These are phyloP conservation scores for Herpetospermum pedunculosum DNA, from an alignment of 306 rosid genomes.

Conservation along the genomic window DNA sequence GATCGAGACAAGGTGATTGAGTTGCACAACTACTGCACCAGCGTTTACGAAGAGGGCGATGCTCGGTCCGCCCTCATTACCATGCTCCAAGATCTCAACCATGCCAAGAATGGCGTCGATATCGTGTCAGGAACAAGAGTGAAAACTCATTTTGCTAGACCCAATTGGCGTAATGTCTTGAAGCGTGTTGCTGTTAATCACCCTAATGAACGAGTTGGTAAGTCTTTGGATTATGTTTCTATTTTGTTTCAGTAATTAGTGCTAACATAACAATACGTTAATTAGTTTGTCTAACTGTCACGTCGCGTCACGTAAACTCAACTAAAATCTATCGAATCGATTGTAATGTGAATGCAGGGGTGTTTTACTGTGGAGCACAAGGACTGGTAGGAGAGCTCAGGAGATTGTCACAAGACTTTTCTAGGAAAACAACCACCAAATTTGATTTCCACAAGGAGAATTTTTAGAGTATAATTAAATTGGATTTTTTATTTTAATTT, in stretches of 20 bases:
- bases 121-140: constrained; percentile 73
- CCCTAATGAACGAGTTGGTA: constrained; percentile 57
- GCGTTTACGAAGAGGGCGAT: constrained; percentile 89
- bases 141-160: constrained; percentile 75
- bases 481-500: neutral
- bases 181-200: constrained; percentile 53
- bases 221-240: constrained; percentile 15
- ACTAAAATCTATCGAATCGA: neutral
- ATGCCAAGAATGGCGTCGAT: constrained; percentile 70
- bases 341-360: constrained; percentile 32
- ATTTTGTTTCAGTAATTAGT: neutral
- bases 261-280: neutral
- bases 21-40: constrained; percentile 78
- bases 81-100: constrained; percentile 78
- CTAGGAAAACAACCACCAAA: constrained; percentile 64
- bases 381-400: constrained; percentile 60
- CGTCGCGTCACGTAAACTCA: neutral
- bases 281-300: neutral
- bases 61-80: constrained; percentile 75
- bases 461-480: constrained; percentile 30
- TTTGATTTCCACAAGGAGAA: constrained; percentile 86
- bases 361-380: constrained; percentile 73
- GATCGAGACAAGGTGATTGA: constrained; percentile 51
- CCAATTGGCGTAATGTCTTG: constrained; percentile 72
- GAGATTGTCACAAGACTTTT: constrained; percentile 56